These are phyloP conservation scores for Ophiostoma sp. DNA, from an alignment of 2,329 filamentous ascomycete genomes.

Conservation along the genomic window DNA sequence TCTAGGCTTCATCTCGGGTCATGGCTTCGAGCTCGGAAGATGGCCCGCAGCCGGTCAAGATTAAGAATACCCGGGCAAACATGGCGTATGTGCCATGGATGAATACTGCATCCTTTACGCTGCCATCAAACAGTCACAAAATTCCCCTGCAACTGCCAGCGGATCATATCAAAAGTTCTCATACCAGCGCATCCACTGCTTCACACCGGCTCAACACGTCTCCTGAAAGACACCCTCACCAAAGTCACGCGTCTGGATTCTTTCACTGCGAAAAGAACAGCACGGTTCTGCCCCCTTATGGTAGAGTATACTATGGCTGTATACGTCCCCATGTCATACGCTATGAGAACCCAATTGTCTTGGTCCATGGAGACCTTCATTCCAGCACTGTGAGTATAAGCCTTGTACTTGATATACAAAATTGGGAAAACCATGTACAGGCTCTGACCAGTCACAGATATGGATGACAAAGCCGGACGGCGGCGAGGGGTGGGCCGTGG, in stretches of 20 bases:
- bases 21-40: too few relatives aligned
- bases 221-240: background rate
- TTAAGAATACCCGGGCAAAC: too few relatives aligned
- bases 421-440: background rate
- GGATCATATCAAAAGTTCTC: too few relatives aligned
- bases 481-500: constrained; percentile 42
- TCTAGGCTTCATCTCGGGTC: too few relatives aligned
- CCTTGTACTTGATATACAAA: too few relatives aligned
- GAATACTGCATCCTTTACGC: too few relatives aligned
- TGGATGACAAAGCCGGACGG: constrained; percentile 46
- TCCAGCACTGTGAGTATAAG: constrained; percentile 31
- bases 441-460: constrained; percentile 28
- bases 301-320: constrained; percentile 16
- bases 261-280: background rate
- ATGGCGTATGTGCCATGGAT: too few relatives aligned
- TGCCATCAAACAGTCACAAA: too few relatives aligned
- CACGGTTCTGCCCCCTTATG: background rate
- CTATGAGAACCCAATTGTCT: constrained; percentile 29
- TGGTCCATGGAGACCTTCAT: constrained; percentile 37
- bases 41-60: too few relatives aligned
- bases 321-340: constrained; percentile 13
- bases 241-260: background rate
- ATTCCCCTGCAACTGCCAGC: too few relatives aligned
- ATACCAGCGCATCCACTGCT: too few relatives aligned
- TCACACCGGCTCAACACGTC: too few relatives aligned